These are phyloP conservation scores for Jamesozyma jinghongensis DNA, from an alignment of 805 yeast species.

Conservation along the genomic window DNA sequence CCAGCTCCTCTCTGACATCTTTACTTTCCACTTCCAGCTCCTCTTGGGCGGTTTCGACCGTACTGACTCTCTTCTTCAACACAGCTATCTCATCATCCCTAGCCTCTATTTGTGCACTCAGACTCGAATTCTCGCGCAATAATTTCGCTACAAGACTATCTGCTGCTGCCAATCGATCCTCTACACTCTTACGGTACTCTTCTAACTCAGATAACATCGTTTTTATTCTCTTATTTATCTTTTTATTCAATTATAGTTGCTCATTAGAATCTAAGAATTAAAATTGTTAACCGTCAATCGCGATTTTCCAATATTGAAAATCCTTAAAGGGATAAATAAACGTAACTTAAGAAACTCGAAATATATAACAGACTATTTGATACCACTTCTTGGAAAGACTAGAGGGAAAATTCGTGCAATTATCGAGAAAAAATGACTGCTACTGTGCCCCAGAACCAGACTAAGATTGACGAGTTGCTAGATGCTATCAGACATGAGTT, in stretches of 20 bases:
- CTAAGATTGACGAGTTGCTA: conserved; percentile 60
- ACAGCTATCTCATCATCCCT: conserved; percentile 15
- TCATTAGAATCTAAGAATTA: too few relatives aligned
- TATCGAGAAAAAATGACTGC: conserved; percentile 11
- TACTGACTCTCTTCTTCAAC: conserved; percentile 8
- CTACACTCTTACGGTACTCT: conserved; percentile 18
- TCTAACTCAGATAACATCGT: conserved; percentile 13
- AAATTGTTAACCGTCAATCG: too few relatives aligned
- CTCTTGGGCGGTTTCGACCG: conserved; percentile 5
- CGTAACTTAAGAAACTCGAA: too few relatives aligned
- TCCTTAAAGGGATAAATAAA: too few relatives aligned
- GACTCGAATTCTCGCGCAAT: conserved; percentile 21
- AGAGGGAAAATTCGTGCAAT: neutral
- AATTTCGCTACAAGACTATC: conserved; percentile 23
- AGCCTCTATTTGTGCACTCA: conserved; percentile 13
- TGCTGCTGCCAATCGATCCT: conserved; percentile 22
- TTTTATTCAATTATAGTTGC: too few relatives aligned
- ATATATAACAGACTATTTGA: too few relatives aligned
- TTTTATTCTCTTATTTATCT: too few relatives aligned
- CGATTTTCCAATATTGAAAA: too few relatives aligned
- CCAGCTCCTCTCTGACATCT: conserved; percentile 22
- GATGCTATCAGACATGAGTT: conserved; percentile 92
- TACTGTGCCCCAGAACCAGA: conserved; percentile 18
- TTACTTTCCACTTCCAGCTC: conserved; percentile 3
- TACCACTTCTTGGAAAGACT: too few relatives aligned